Conservation (phyloP, 1,284 basidiomycete genomes). For the Uromyces viciae-fabae region DNA sequence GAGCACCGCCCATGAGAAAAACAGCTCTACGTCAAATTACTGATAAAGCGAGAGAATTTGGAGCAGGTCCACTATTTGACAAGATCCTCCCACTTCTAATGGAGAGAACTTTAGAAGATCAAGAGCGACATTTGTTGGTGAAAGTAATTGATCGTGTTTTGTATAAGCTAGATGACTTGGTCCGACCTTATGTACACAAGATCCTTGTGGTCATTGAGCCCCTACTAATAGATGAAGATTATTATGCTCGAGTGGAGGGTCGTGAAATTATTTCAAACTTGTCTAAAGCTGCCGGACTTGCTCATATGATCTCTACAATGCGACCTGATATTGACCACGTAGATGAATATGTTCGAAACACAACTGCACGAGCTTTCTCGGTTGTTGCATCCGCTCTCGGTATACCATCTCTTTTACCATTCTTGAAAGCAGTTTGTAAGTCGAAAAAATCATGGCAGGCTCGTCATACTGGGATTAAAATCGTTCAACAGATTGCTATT, state of each 20-base stretch:
- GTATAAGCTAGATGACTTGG: conserved; percentile 98
- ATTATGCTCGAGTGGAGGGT: conserved; percentile 98
- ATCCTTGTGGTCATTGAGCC: conserved; percentile 99
- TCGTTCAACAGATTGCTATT: conserved; percentile 98
- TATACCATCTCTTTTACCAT: conserved; percentile 93
- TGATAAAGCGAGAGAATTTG: conserved; percentile 98
- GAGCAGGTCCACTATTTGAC: conserved; percentile 97
- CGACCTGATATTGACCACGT: conserved; percentile 99
- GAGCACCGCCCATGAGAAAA: conserved; percentile 95
- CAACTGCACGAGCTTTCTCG: conserved; percentile 96
- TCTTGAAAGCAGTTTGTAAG: conserved; percentile 95
- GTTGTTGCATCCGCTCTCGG: conserved; percentile 97
- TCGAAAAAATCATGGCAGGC: conserved; percentile 99
- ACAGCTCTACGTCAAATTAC: conserved; percentile 96
- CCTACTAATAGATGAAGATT: conserved; percentile 97
- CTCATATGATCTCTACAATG: conserved; percentile 99
- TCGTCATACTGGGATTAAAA: conserved; percentile 96
- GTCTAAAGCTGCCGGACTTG: conserved; percentile 96
- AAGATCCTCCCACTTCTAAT: conserved; percentile 97
- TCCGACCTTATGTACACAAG: conserved; percentile 98
- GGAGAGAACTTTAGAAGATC: conserved; percentile 97
- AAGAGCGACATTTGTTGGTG: conserved; percentile 95
- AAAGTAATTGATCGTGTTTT: conserved; percentile 99
- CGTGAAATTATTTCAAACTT: conserved; percentile 99
- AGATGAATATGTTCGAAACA: conserved; percentile 98